Evolutionary conservation across 2,329 filamentous ascomycete genomes (phyloP).

Genomic region (Thielaviopsis populi): DNA sequence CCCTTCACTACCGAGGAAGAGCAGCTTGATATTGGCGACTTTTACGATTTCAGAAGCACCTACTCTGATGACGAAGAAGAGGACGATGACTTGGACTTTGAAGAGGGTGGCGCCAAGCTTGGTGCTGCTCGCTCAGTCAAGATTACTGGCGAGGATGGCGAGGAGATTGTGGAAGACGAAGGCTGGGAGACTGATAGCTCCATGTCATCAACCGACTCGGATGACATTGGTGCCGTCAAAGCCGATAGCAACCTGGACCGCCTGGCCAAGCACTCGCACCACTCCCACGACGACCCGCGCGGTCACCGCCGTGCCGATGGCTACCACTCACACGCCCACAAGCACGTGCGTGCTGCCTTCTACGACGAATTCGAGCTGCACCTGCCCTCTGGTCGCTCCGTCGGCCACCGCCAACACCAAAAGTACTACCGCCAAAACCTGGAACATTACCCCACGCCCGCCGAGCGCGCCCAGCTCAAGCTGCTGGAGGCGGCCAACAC

Average conservation of each 20-base stretch:
- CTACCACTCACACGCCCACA: conserved; percentile 71
- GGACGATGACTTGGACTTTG: conserved; percentile 34
- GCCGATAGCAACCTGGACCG: conserved; percentile 56
- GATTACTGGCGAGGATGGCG: conserved; percentile 36
- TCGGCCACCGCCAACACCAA: conserved; percentile 76
- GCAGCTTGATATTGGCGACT: conserved; percentile 87
- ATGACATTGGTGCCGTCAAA: conserved; percentile 65
- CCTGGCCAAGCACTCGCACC: conserved; percentile 58
- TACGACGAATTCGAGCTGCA: conserved; percentile 90
- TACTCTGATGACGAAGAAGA: conserved; percentile 70
- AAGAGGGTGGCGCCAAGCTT: conserved; percentile 52
- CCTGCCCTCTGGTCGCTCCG: conserved; percentile 73
- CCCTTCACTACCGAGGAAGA: conserved; percentile 79
- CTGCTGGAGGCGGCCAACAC: conserved; percentile 36
- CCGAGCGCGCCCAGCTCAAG: conserved; percentile 57
- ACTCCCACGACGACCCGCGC: conserved; percentile 55
- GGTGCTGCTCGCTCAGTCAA: conserved; percentile 43
- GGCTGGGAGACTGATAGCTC: conserved; percentile 95
- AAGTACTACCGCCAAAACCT: conserved; percentile 90
- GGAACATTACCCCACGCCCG: conserved; percentile 62
- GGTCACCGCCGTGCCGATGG: conserved; percentile 62
- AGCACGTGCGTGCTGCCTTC: conserved; percentile 60
- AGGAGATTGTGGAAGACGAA: conserved; percentile 42
- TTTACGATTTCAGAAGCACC: conserved; percentile 91
- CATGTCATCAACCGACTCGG: conserved; percentile 74